Conservation (phyloP, 352 stramenopile species). For the Hyaloperonospora brassicae region DNA sequence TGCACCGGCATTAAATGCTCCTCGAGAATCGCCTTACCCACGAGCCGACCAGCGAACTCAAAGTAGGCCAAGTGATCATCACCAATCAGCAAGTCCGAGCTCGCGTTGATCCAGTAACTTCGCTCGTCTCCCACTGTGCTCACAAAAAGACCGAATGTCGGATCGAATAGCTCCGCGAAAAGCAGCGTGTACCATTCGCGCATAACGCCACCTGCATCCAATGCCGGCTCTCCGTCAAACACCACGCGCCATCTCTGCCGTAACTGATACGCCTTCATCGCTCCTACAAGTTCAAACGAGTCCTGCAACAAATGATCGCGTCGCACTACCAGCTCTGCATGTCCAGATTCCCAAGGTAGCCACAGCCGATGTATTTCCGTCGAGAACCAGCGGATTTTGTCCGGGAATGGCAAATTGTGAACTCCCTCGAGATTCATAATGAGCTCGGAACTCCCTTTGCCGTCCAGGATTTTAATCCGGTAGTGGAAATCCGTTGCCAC, state of each 20-base stretch:
- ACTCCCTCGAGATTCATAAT: conserved; percentile 82
- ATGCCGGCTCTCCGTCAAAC: conserved; percentile 76
- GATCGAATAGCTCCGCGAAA: conserved; percentile 77
- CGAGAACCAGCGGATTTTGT: conserved; percentile 78
- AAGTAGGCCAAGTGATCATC: conserved; percentile 75
- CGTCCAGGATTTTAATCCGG: conserved; percentile 73
- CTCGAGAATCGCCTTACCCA: conserved; percentile 86
- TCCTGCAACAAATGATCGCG: conserved; percentile 80
- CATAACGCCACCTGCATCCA: conserved; percentile 86
- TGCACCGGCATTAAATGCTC: conserved; percentile 74
- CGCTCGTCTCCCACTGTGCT: conserved; percentile 61
- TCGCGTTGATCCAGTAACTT: conserved; percentile 84
- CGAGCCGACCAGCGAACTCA: conserved; percentile 61
- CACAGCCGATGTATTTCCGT: conserved; percentile 75
- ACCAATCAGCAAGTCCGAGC: conserved; percentile 36
- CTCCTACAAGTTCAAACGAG: conserved; percentile 70
- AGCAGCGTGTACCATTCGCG: conserved; percentile 87
- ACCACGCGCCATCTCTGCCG: conserved; percentile 76
- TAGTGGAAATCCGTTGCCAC: conserved; percentile 78
- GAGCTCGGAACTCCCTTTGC: conserved; percentile 54
- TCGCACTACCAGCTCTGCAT: conserved; percentile 70
- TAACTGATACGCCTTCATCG: conserved; percentile 78
- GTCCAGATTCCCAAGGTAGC: conserved; percentile 78
- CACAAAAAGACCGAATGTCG: conserved; percentile 66
- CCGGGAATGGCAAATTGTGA: conserved; percentile 65